Conservation (phyloP, 306 rosid species). For the Corylus avellana region DNA sequence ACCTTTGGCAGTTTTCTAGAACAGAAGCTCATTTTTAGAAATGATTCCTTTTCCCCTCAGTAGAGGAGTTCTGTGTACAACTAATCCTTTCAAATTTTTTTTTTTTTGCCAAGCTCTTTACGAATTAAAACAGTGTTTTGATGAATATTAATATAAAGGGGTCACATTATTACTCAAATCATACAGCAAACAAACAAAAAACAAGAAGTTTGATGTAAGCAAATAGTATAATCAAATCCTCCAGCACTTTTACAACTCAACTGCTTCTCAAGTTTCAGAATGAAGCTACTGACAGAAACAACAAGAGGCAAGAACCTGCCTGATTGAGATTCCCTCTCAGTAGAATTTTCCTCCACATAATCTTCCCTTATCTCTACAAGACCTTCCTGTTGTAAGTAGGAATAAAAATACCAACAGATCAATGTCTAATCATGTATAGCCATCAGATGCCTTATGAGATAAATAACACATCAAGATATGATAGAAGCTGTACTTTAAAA, state of each 20-base stretch:
- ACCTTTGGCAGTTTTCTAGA: not conserved
- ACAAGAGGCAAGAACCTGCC: slow-evolving; percentile 44
- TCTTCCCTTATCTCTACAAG: slow-evolving; percentile 82
- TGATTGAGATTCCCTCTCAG: slow-evolving; percentile 40
- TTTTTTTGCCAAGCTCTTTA: not conserved
- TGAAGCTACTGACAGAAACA: not conserved
- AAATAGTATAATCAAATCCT: not conserved
- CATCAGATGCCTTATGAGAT: not conserved
- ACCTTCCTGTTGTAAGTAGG: slow-evolving; percentile 58
- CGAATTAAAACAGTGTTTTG: not conserved
- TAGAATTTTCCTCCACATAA: slow-evolving; percentile 54
- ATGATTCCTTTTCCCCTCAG: not conserved
- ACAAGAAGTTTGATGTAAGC: not conserved
- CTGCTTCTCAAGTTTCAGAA: not conserved
- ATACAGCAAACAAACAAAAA: not conserved
- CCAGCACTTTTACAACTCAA: not conserved
- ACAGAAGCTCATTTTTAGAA: not conserved
- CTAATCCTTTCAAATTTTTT: not conserved
- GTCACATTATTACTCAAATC: not conserved
- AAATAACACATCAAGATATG: not conserved
- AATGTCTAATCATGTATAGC: not conserved
- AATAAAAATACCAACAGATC: slow-evolving; percentile 7
- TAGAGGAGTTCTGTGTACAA: not conserved
- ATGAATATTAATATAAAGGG: not conserved
- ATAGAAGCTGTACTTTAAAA: not conserved